A percentile compares a stretch with the other conserved stretches of the same genome.
phyloP scores from a whole-genome alignment of 495 filamentous ascomycete species.

The Delitschia confertaspora region DNA sequence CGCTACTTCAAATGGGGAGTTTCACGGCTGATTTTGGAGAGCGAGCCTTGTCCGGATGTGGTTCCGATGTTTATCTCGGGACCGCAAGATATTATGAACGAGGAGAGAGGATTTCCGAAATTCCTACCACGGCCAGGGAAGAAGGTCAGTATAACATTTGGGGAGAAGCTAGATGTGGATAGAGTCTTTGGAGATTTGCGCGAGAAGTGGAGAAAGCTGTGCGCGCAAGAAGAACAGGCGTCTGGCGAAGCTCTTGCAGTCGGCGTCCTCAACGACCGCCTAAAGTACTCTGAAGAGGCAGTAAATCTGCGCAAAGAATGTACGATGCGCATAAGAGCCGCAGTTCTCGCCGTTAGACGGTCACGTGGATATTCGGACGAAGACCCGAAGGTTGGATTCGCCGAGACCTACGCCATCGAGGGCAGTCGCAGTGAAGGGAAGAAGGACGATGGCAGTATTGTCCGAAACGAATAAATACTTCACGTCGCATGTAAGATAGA shows the following conservation, averaged over 20 bases:
- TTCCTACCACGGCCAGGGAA: conserved; percentile 71
- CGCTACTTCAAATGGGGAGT: conserved; percentile 98
- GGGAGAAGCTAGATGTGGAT: conserved; percentile 53
- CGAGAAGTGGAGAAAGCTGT: conserved; percentile 57
- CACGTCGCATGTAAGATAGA: too few species aligned
- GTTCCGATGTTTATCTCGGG: conserved; percentile 94
- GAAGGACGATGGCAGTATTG: conserved; percentile 56
- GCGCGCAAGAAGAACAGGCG: conserved; percentile 34
- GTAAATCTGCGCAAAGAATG: conserved; percentile 73
- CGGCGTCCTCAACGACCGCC: conserved; percentile 57
- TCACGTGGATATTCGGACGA: conserved; percentile 67
- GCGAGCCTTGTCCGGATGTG: conserved; percentile 70
- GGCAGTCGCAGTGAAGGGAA: conserved; percentile 48
- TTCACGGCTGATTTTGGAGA: conserved; percentile 78
- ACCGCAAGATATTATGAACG: conserved; percentile 74
- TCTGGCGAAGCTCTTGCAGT: conserved; percentile 35
- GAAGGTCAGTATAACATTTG: conserved; percentile 65
- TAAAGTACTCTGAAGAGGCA: conserved; percentile 65
- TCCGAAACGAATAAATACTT: too few species aligned
- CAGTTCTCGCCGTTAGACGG: conserved; percentile 67
- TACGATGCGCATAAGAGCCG: conserved; percentile 63
- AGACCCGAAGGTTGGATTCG: conserved; percentile 57
- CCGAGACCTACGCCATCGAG: conserved; percentile 55
- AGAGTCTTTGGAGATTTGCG: conserved; percentile 58
- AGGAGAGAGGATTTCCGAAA: conserved; percentile 66